phyloP scores from a whole-genome alignment of 2,329 filamentous ascomycete species.

The Immersiporthe knoxdaviesiana region DNA sequence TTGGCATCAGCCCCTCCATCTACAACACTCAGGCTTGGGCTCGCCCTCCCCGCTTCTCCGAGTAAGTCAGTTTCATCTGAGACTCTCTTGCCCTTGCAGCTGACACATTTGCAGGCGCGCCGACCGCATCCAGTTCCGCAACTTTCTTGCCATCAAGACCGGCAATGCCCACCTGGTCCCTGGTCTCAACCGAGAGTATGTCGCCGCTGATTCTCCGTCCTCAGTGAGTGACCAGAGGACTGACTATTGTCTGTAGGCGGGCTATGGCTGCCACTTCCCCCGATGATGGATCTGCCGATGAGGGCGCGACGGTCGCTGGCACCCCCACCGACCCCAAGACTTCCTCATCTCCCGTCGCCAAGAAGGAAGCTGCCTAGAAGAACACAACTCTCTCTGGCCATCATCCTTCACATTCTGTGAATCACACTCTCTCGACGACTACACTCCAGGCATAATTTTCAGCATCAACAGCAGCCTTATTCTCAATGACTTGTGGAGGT shows the following conservation, averaged over 20 bases:
- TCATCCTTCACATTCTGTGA: slow-evolving; percentile 31
- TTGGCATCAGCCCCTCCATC: slow-evolving; percentile 58
- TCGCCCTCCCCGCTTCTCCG: slow-evolving; percentile 36
- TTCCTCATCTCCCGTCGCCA: slow-evolving; percentile 55
- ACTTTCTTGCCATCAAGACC: slow-evolving; percentile 30
- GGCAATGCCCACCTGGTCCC: slow-evolving; percentile 26
- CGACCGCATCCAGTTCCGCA: slow-evolving; percentile 28
- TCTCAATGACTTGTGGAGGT: slow-evolving; percentile 28
- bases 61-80: slow-evolving; percentile 31
- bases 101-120: slow-evolving; percentile 25
- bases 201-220: slow-evolving; percentile 22
- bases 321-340: slow-evolving; percentile 49
- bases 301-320: slow-evolving; percentile 59
- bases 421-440: slow-evolving; percentile 29
- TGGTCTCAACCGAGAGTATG: slow-evolving; percentile 31
- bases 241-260: slow-evolving; percentile 38
- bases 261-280: slow-evolving; percentile 48
- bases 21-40: slow-evolving; percentile 45
- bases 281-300: slow-evolving; percentile 52
- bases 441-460: slow-evolving; percentile 28
- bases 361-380: slow-evolving; percentile 45
- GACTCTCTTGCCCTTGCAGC: slow-evolving; percentile 19
- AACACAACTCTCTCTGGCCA: slow-evolving; percentile 33
- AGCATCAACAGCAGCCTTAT: slow-evolving; percentile 29
- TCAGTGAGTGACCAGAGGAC: slow-evolving; percentile 36